Conservation (phyloP, 805 yeast genomes). For the Myxozyma kluyveri region DNA sequence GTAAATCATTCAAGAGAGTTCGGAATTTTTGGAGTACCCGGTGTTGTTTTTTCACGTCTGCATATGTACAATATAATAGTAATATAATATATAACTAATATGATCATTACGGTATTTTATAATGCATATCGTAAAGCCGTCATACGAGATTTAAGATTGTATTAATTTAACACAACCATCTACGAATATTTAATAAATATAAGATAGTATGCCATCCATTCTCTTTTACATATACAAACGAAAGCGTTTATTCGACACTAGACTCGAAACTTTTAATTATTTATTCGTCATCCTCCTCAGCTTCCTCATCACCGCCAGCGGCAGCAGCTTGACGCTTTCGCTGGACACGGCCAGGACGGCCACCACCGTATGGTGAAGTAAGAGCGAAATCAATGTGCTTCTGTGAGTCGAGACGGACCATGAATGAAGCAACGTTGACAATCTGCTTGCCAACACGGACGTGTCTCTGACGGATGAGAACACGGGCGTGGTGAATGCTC, state of each 20-base stretch:
- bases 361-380: constrained; percentile 99
- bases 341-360: constrained; percentile 99
- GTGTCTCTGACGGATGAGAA: constrained; percentile 97
- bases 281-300: constrained; percentile 54
- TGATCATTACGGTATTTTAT: no score
- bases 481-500: constrained; percentile 99
- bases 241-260: no score
- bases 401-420: constrained; percentile 99
- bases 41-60: not conserved
- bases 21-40: not conserved
- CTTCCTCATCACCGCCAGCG: constrained; percentile 73
- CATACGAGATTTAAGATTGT: no score
- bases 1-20: no score
- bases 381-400: constrained; percentile 99
- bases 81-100: no score
- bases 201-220: no score
- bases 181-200: no score
- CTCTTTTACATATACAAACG: no score
- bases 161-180: no score
- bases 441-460: constrained; percentile 99
- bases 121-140: not conserved
- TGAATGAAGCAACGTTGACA: constrained; percentile 98
- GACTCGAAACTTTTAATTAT: not conserved
- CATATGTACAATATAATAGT: not conserved
- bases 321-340: constrained; percentile 67